Evolutionary conservation across 129 eudicot genomes (phyloP).

Genomic region (Calendula officinalis): DNA sequence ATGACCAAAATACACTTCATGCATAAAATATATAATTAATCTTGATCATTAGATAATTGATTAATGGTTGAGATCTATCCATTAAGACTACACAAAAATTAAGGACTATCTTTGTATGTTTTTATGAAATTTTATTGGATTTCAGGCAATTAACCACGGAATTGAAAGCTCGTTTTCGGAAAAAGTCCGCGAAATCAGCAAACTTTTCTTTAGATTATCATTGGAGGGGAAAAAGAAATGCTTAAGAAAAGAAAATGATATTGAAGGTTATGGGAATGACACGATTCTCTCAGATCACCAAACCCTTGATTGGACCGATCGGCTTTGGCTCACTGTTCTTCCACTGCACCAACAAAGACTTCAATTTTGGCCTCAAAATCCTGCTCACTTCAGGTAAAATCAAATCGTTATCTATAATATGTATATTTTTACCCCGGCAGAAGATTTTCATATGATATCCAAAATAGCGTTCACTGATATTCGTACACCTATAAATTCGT

Average conservation of each 20-base stretch:
- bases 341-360: conserved; percentile 45
- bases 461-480: too few species aligned
- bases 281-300: conserved; percentile 42
- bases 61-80: too few species aligned
- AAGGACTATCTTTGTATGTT: too few species aligned
- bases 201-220: conserved; percentile 40
- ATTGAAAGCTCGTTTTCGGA: conserved; percentile 42
- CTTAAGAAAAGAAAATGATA: conserved; percentile 34
- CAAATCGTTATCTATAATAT: too few species aligned
- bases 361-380: conserved; percentile 58
- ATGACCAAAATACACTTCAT: too few species aligned
- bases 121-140: not conserved
- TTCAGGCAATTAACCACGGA: conserved; percentile 58
- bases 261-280: conserved; percentile 71
- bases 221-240: conserved; percentile 48
- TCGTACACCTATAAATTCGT: too few species aligned
- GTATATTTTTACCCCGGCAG: not conserved
- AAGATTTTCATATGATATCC: too few species aligned
- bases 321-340: conserved; percentile 38
- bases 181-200: conserved; percentile 30
- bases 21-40: too few species aligned
- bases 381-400: conserved; percentile 45
- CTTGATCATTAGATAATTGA: too few species aligned
- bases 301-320: conserved; percentile 58
- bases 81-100: too few species aligned